Conservation (phyloP, 805 yeast genomes). For the Wickerhamiella occidentalis region DNA sequence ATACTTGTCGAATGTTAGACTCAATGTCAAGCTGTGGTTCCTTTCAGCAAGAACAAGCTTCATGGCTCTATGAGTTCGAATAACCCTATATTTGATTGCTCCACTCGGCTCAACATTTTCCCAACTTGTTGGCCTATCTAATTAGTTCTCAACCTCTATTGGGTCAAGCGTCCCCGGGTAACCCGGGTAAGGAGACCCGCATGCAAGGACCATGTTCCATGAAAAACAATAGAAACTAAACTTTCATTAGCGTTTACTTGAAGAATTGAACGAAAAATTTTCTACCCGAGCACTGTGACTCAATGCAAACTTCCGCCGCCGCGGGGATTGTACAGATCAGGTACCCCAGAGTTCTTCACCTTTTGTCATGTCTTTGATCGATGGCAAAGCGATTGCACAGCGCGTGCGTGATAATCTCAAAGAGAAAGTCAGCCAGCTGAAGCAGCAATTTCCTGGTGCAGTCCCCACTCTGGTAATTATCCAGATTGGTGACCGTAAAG, state of each 20-base stretch:
- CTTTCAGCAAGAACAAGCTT: too few relatives aligned
- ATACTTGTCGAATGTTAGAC: too few relatives aligned
- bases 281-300: background rate
- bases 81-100: too few relatives aligned
- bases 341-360: background rate
- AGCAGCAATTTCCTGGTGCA: slow-evolving; percentile 37
- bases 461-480: slow-evolving; percentile 68
- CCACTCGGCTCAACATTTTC: too few relatives aligned
- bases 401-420: slow-evolving; percentile 40
- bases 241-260: background rate
- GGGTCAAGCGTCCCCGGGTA: background rate
- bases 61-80: too few relatives aligned
- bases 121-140: too few relatives aligned
- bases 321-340: background rate
- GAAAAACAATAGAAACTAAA: background rate
- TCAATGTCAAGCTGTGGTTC: too few relatives aligned
- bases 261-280: background rate
- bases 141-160: background rate
- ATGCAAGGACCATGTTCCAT: background rate
- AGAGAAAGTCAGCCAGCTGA: slow-evolving; percentile 36
- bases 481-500: slow-evolving; percentile 85
- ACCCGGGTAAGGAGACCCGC: background rate
- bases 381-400: slow-evolving; percentile 52
- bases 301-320: background rate
- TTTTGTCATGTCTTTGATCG: slow-evolving; percentile 31